A percentile compares a stretch with the other conserved stretches of the same genome.
These are phyloP conservation scores for Macrophomina pseudophaseolina DNA, from an alignment of 2,329 filamentous ascomycete genomes.

Conservation along the genomic window DNA sequence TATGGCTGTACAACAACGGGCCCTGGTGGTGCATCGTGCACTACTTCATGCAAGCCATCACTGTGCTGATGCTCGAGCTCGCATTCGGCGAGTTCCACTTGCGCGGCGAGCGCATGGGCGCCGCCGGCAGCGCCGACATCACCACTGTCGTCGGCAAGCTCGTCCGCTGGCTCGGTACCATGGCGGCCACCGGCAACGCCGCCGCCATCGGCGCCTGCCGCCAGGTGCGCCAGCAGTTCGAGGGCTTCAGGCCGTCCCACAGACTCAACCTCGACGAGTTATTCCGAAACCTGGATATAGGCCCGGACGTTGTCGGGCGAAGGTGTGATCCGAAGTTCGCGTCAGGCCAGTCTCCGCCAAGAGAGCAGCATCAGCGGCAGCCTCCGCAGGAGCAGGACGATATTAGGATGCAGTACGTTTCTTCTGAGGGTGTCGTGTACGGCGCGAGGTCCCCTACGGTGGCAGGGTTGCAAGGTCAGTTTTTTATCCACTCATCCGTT, in stretches of 20 bases:
- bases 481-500: background rate
- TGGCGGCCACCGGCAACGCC: conserved; percentile 32
- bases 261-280: background rate
- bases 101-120: background rate
- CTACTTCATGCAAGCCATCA: conserved; percentile 46
- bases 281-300: background rate
- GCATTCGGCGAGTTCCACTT: conserved; percentile 36
- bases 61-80: conserved; percentile 45
- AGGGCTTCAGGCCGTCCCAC: background rate
- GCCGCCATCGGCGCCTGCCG: background rate
- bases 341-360: too few relatives aligned
- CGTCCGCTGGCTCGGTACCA: conserved; percentile 39
- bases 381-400: background rate
- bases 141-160: conserved; percentile 38
- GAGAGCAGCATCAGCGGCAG: background rate
- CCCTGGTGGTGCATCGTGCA: conserved; percentile 51
- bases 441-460: background rate
- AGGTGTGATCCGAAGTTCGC: too few relatives aligned
- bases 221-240: background rate
- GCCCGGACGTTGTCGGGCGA: background rate
- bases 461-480: background rate
- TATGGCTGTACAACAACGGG: conserved; percentile 37
- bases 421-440: background rate
- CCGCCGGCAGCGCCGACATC: conserved; percentile 24
- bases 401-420: background rate